Percentiles rank a stretch among this genome's conserved stretches.
phyloP scores from a whole-genome alignment of 208 protist genomes.

The Leishmania guyanensis region DNA sequence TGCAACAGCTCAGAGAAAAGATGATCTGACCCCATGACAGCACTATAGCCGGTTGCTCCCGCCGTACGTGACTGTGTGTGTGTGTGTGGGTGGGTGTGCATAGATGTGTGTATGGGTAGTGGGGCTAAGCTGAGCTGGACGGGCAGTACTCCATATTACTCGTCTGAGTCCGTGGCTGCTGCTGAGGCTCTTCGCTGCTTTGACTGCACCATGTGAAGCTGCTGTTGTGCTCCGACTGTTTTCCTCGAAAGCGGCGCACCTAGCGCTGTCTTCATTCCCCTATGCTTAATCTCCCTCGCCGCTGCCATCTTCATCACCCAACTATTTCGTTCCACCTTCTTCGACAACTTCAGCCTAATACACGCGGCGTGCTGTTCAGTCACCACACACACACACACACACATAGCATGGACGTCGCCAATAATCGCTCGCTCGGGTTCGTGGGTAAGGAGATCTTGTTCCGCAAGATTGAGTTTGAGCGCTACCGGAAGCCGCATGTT shows the following conservation, averaged over 20 bases:
- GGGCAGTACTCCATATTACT: not conserved
- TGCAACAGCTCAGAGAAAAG: not conserved
- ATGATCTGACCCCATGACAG: not conserved
- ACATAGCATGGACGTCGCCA: conserved; percentile 47
- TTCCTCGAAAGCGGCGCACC: not conserved
- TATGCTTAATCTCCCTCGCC: not conserved
- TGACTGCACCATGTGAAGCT: not conserved
- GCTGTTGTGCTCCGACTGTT: not conserved
- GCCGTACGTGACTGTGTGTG: not conserved
- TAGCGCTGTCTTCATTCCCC: not conserved
- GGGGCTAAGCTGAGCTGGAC: not conserved
- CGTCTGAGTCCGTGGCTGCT: not conserved
- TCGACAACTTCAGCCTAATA: conserved; percentile 7
- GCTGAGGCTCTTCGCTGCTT: not conserved
- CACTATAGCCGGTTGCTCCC: not conserved
- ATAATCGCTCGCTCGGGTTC: conserved; percentile 60
- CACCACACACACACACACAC: conserved; percentile 12
- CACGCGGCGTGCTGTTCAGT: not conserved
- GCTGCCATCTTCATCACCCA: too few species aligned
- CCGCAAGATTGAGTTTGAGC: conserved; percentile 83
- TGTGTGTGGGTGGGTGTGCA: not conserved
- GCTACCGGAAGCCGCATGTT: conserved; percentile 83
- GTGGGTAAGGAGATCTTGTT: conserved; percentile 60
- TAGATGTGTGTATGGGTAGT: not conserved
- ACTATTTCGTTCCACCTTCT: not conserved